A percentile compares a stretch with the other conserved stretches of the same genome.
phyloP scores from a whole-genome alignment of 2,329 filamentous ascomycete genomes.

The Bipolaris gigantea region DNA sequence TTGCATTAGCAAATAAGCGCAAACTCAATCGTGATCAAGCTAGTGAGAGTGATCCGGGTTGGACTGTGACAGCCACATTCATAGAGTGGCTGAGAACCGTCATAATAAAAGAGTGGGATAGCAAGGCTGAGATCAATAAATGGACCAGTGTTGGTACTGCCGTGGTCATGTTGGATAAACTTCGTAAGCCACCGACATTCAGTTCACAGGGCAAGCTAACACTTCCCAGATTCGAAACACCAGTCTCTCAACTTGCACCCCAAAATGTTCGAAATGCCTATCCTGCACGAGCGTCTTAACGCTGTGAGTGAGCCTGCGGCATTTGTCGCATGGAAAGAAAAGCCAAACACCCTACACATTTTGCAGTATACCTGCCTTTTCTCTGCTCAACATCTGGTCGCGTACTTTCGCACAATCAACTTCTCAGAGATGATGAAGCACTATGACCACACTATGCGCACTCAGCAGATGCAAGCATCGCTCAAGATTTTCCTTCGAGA shows the following conservation, averaged over 20 bases:
- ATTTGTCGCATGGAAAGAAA: conserved; percentile 68
- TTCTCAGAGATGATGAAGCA: conserved; percentile 81
- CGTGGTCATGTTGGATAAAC: conserved; percentile 69
- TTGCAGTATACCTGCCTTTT: conserved; percentile 83
- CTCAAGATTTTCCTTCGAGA: conserved; percentile 30
- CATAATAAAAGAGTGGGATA: conserved; percentile 79
- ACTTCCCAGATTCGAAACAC: conserved; percentile 21
- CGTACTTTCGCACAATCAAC: conserved; percentile 86
- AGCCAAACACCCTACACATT: conserved; percentile 69
- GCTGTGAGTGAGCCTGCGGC: conserved; percentile 67
- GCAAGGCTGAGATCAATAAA: conserved; percentile 67
- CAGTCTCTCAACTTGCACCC: conserved; percentile 52
- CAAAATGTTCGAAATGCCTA: conserved; percentile 73
- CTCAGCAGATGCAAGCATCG: conserved; percentile 31
- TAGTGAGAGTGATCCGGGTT: conserved; percentile 35
- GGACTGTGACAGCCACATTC: conserved; percentile 42
- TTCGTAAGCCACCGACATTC: conserved; percentile 56
- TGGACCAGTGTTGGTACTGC: conserved; percentile 76
- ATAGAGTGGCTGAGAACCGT: conserved; percentile 75
- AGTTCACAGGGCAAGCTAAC: conserved; percentile 12
- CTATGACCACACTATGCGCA: conserved; percentile 58
- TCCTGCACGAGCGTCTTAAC: conserved; percentile 76
- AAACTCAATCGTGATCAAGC: conserved; percentile 20
- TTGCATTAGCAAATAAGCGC: conserved; percentile 25
- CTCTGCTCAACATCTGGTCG: conserved; percentile 68